Conservation (phyloP, 164 flowering plant species). For the Kalanchoe fedtschenkoi region DNA sequence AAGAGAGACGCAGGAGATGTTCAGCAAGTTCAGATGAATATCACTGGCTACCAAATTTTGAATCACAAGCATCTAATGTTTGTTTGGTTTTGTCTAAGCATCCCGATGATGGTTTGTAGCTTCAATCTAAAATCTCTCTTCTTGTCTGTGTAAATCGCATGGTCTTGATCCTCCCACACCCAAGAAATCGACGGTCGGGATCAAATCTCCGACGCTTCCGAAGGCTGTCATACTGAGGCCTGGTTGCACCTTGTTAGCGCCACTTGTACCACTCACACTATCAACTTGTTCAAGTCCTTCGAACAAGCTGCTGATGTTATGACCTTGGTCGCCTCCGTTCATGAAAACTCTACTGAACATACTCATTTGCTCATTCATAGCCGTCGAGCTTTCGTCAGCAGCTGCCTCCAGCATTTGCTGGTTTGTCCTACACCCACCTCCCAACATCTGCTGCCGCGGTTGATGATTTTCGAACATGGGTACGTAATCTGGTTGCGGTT, state of each 20-base stretch:
- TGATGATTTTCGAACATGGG: slow-evolving; percentile 18
- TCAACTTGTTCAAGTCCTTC: slow-evolving; percentile 14
- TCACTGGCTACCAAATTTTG: too few relatives aligned
- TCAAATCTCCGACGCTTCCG: slow-evolving; percentile 14
- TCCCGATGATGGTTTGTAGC: background rate
- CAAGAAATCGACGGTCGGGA: slow-evolving; percentile 35
- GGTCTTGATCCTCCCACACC: slow-evolving; percentile 31
- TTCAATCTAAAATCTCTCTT: slow-evolving; percentile 1
- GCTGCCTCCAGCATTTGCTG: slow-evolving; percentile 15
- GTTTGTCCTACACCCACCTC: slow-evolving; percentile 12
- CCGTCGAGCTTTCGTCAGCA: slow-evolving; percentile 6
- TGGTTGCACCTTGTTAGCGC: background rate
- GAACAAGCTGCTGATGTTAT: slow-evolving; percentile 3
- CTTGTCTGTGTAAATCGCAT: slow-evolving; percentile 21
- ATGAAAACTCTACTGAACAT: slow-evolving; percentile 22
- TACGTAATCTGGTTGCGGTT: background rate
- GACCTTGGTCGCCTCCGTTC: slow-evolving; percentile 10
- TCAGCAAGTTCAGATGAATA: too few relatives aligned
- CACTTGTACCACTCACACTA: background rate
- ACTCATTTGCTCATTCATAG: slow-evolving; percentile 17
- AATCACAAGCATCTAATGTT: too few relatives aligned
- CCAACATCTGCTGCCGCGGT: slow-evolving; percentile 15
- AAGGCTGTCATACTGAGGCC: slow-evolving; percentile 11
- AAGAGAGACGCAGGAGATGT: too few relatives aligned
- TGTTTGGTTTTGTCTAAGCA: too few relatives aligned